Conservation (phyloP, 306 rosid genomes). For the Canavalia gladiata region DNA sequence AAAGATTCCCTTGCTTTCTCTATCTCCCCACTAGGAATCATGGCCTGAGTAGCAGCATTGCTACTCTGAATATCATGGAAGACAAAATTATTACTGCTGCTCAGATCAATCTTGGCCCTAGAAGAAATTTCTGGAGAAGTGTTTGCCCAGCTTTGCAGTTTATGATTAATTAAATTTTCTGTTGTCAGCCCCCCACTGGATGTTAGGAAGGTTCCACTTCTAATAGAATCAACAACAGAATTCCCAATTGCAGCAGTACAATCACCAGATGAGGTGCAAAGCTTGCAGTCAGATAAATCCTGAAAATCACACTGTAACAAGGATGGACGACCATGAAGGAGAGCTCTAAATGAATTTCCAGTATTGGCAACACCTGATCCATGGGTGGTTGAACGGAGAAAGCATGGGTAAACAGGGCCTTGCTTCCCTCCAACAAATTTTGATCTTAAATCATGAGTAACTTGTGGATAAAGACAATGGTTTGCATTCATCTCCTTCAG, state of each 20-base stretch:
- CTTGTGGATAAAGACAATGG: constrained; percentile 27
- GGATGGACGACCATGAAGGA: constrained; percentile 41
- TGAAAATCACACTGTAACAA: constrained; percentile 34
- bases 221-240: constrained; percentile 40
- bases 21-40: constrained; percentile 31
- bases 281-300: constrained; percentile 37
- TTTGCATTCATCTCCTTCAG: constrained; percentile 43
- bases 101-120: constrained; percentile 38
- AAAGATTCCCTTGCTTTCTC: constrained; percentile 41
- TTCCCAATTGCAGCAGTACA: constrained; percentile 43
- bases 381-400: constrained; percentile 27
- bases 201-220: constrained; percentile 32
- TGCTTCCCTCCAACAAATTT: constrained; percentile 41
- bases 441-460: constrained; percentile 43
- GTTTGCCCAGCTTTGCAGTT: constrained; percentile 30
- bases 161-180: constrained; percentile 35
- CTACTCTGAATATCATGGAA: constrained; percentile 38
- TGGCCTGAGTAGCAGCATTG: constrained; percentile 22
- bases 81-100: constrained; percentile 25
- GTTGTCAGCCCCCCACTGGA: constrained; percentile 27
- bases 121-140: constrained; percentile 37
- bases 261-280: constrained; percentile 31
- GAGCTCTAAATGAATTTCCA: constrained; percentile 45
- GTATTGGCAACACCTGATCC: constrained; percentile 29
- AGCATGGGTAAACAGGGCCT: constrained; percentile 23